Evolutionary conservation across 345 rosid species (phyloP), one percentile per base, ranked within the genome.

Genomic region (Gossypium anomalum): DNA sequence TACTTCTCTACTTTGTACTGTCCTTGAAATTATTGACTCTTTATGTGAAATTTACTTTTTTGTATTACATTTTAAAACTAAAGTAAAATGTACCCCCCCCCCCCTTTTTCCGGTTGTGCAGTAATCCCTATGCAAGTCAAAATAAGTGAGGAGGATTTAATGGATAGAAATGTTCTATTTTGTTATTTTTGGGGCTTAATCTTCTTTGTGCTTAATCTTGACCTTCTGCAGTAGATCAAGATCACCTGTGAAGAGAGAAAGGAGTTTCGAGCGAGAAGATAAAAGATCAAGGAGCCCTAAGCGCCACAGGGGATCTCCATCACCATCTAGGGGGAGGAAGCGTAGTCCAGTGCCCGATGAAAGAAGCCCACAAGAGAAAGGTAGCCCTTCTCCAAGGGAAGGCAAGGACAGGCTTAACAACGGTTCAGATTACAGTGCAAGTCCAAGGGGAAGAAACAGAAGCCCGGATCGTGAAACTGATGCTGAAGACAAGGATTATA

Each of bases 241-340:
- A 58, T 87, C 96, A 5, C 88, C 90, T 3, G 84, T 77, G 22
- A 90, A 81, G 84, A 86, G 91, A 58, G 92, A 85, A 25, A 60
- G 85, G 27, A 88, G 88, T 72, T 27, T 78, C 60, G 90, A 85
- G 7, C 80, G 76, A 10, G 49, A 52, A 1, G 85, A 77, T 5
- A 85, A 78, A 74, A 81, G 86, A 76, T 56, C 88, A 53, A 81
- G 85, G 85, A 83, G 87, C 80, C 82, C 84, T 44, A 80, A 78
- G 75, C 70, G 76, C 10, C 82, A 49, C 68, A 75, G 82, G 67
- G 65, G 52, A 44, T 80, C 81, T 20, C 45, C 82, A 2, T 67
- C 82, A 25, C 79, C 83, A 22, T 52, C 89, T 2, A 84, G 76
- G 81, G 82, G 87, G 38, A 84, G 89, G 79, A 84, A 78, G 79